These are phyloP conservation scores for Wickerhamiella allomyrinae DNA, from an alignment of 805 yeast species.

Conservation along the genomic window DNA sequence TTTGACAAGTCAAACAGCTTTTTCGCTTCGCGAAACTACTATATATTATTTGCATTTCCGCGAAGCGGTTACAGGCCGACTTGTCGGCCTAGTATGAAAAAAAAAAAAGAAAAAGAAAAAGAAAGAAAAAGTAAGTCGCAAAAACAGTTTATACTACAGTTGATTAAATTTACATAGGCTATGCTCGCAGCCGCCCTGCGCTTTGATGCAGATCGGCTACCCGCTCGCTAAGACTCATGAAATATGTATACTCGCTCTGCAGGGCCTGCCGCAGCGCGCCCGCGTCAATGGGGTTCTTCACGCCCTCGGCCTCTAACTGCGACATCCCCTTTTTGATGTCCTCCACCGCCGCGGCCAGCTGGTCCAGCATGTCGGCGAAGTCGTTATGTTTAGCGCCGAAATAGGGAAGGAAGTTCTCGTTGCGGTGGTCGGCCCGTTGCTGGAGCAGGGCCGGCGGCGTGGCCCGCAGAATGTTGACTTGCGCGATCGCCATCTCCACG, in stretches of 20 bases:
- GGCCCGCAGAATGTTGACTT: conserved; percentile 20
- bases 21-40: too few relatives aligned
- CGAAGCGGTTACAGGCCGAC: too few relatives aligned
- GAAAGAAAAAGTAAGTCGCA: too few relatives aligned
- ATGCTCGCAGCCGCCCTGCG: conserved; percentile 12
- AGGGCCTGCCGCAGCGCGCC: conserved; percentile 21
- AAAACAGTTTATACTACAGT: too few relatives aligned
- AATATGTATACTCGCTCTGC: conserved; percentile 48
- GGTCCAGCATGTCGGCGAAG: conserved; percentile 23
- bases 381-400: conserved; percentile 19
- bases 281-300: conserved; percentile 13
- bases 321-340: conserved; percentile 24
- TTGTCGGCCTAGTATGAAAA: too few relatives aligned
- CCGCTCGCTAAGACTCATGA: conserved; percentile 57
- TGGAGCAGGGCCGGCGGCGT: conserved; percentile 15
- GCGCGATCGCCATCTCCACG: conserved; percentile 20
- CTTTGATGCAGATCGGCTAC: conserved; percentile 57
- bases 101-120: too few relatives aligned
- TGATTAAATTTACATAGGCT: too few relatives aligned
- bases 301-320: conserved; percentile 20
- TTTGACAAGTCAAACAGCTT: too few relatives aligned
- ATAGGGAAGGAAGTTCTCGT: conserved; percentile 25
- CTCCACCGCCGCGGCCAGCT: conserved; percentile 20
- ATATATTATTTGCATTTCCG: too few relatives aligned
- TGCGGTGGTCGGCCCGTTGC: conserved; percentile 22